These are phyloP conservation scores for Juglanconis oblonga DNA, from an alignment of 2,329 filamentous ascomycete species.

Conservation along the genomic window DNA sequence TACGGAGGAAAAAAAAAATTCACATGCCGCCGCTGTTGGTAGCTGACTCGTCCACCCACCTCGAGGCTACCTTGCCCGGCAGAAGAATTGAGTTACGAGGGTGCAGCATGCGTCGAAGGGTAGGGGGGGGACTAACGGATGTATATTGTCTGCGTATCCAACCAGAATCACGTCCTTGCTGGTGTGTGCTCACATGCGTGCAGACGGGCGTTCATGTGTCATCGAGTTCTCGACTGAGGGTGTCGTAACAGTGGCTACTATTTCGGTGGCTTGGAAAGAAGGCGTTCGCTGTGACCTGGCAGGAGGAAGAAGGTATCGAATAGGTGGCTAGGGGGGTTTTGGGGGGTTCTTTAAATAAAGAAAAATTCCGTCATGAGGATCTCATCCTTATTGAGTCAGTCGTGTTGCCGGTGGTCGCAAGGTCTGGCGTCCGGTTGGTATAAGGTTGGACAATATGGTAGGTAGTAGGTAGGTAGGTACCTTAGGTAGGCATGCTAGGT, in stretches of 20 bases:
- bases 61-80: background rate
- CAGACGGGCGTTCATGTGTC: background rate
- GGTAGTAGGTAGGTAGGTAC: too few relatives aligned
- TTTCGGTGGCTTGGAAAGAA: background rate
- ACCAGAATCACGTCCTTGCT: too few relatives aligned
- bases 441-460: too few relatives aligned
- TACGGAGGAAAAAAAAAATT: background rate
- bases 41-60: background rate
- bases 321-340: too few relatives aligned
- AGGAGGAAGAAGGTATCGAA: too few relatives aligned
- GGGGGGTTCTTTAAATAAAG: too few relatives aligned
- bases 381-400: too few relatives aligned
- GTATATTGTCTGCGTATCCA: too few relatives aligned
- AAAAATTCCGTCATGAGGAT: too few relatives aligned
- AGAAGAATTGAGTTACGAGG: background rate
- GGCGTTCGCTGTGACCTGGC: background rate
- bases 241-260: background rate
- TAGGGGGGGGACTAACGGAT: background rate
- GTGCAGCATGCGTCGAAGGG: background rate
- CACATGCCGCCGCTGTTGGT: background rate
- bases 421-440: too few relatives aligned
- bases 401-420: too few relatives aligned
- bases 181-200: background rate
- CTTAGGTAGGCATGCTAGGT: too few relatives aligned
- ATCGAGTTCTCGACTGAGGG: constrained; percentile 1